These are phyloP conservation scores for Fusarium sarcochroum DNA, from an alignment of 2,329 filamentous ascomycete genomes.

Conservation along the genomic window DNA sequence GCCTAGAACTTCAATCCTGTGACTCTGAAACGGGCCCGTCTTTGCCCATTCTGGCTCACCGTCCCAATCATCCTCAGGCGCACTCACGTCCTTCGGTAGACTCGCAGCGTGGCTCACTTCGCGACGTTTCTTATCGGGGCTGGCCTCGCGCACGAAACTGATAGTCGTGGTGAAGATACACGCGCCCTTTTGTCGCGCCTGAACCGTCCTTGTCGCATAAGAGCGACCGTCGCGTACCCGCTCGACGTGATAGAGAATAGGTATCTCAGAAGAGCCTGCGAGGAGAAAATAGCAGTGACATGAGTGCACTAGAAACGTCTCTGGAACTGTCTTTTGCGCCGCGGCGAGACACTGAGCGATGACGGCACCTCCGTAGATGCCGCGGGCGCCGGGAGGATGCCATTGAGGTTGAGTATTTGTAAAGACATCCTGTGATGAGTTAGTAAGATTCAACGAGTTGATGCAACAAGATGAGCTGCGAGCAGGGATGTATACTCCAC, in stretches of 20 bases:
- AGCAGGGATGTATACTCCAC: neutral
- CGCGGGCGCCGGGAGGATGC: slow-evolving; percentile 92
- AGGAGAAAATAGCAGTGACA: slow-evolving; percentile 99
- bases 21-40: slow-evolving; percentile 65
- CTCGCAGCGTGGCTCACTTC: slow-evolving; percentile 76
- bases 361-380: slow-evolving; percentile 92
- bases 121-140: slow-evolving; percentile 66
- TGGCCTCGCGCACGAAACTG: slow-evolving; percentile 82
- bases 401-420: slow-evolving; percentile 93
- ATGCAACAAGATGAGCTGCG: neutral
- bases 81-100: slow-evolving; percentile 64
- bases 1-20: slow-evolving; percentile 58
- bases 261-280: slow-evolving; percentile 85
- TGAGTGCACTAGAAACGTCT: slow-evolving; percentile 87
- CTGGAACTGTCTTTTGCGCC: slow-evolving; percentile 87
- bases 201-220: slow-evolving; percentile 94
- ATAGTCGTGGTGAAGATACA: slow-evolving; percentile 97
- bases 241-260: slow-evolving; percentile 96
- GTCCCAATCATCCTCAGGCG: slow-evolving; percentile 57
- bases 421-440: slow-evolving; percentile 79
- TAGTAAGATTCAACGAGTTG: slow-evolving; percentile 3
- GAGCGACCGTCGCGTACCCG: slow-evolving; percentile 90
- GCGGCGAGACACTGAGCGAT: slow-evolving; percentile 93
- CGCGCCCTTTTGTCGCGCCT: slow-evolving; percentile 87
- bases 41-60: slow-evolving; percentile 64